Evolutionary conservation across 257 asterid species (phyloP), one percentile per base, ranked within the genome.

Genomic region (Craterostigma plantagineum): DNA sequence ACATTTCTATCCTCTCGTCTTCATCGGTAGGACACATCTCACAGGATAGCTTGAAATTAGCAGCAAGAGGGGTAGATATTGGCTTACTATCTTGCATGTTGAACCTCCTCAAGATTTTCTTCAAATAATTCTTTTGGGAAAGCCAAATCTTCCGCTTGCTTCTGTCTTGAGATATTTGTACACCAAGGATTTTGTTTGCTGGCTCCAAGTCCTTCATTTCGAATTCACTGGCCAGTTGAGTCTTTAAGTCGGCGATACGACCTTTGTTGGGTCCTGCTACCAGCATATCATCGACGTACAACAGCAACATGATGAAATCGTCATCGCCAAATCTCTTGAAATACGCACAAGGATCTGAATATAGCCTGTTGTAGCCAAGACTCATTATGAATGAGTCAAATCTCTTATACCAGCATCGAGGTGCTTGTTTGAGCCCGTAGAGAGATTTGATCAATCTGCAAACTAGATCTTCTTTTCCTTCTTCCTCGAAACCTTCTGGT

Each of bases 231-330:
- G 50, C 35, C 33, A 42, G 35, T 16, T 52, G 43, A 7, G 57
- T 33, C 50, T 52, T 52, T 38, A 52, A 14, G 5, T 52, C 10
- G 11, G 13, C 9, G 16, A 33, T 33, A 7, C 47, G 46, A 30
- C 38, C 55, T 36, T 39, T 50, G 37, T 38, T 38, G 55, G 47
- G 35, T 35, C 55, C 46, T 50, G 34, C 55, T n/a, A 40, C 44
- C 44, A 40, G 16, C 44, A 40, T 40, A 7, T 40, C 44, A 12
- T 40, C 44, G 16, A 10, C 43, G 16, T 30, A 50, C 14, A 35
- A 40, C 43, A 37, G n/a, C 47, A 51, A 40, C 9, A 51, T 51
- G 8, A 51, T 41, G n/a, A 18, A 51, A 51, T 51, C 48, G 42
- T 11, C 11, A 11, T 41, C 49, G 10, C 48, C 56, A 51, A 40